Conservation (phyloP, 371 early-diverging fungal genomes). For the Actinomucor elegans region DNA sequence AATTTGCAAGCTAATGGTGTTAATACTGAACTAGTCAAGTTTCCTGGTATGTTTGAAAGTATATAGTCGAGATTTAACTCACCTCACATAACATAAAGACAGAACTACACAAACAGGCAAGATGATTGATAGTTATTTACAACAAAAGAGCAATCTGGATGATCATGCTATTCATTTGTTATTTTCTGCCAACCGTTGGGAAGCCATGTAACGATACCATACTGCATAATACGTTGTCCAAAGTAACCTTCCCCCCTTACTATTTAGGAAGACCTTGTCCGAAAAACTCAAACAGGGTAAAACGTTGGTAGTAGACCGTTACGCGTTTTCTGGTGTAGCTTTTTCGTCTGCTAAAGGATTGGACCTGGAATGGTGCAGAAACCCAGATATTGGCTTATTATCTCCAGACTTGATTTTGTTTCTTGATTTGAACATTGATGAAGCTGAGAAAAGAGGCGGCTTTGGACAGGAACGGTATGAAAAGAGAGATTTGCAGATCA, state of each 20-base stretch:
- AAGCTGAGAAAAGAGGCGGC: slow-evolving; percentile 76
- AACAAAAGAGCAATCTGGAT: slow-evolving; percentile 65
- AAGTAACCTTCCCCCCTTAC: too few species aligned
- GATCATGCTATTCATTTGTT: slow-evolving; percentile 92
- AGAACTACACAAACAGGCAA: slow-evolving; percentile 91
- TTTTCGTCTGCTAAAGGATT: slow-evolving; percentile 93
- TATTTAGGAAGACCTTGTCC: slow-evolving; percentile 57
- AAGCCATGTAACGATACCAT: slow-evolving; percentile 19
- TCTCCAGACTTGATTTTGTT: slow-evolving; percentile 91
- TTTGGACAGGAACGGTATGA: slow-evolving; percentile 98
- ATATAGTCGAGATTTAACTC: background rate
- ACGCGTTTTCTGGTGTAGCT: slow-evolving; percentile 96
- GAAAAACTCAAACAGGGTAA: slow-evolving; percentile 61
- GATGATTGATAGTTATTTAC: slow-evolving; percentile 89
- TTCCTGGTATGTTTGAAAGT: slow-evolving; percentile 65
- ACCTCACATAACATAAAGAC: slow-evolving; percentile 49
- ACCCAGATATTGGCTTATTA: slow-evolving; percentile 85
- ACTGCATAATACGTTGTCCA: too few species aligned
- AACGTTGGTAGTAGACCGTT: slow-evolving; percentile 93
- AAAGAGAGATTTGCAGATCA: slow-evolving; percentile 80
- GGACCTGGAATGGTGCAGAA: slow-evolving; percentile 86
- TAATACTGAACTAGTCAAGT: slow-evolving; percentile 59
- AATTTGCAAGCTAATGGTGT: slow-evolving; percentile 52
- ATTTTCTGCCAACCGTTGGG: slow-evolving; percentile 90
- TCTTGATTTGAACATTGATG: slow-evolving; percentile 82